Percentiles rank a stretch among this genome's conserved stretches.
Evolutionary conservation across 441 rosid genomes (phyloP).

Genomic region (Pelargonium myrrhifolium): DNA sequence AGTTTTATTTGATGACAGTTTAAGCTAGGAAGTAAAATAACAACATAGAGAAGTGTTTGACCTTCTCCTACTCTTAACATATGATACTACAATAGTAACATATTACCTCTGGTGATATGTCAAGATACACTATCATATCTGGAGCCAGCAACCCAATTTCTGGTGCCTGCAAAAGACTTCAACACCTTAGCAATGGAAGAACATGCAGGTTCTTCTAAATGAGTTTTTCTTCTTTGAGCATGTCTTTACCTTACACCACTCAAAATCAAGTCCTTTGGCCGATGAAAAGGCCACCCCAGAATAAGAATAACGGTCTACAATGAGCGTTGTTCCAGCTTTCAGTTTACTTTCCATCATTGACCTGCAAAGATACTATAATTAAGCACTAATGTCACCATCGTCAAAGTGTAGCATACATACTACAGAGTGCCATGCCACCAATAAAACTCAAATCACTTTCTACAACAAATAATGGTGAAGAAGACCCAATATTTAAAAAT

Average conservation of each 20-base stretch:
- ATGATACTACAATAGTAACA: not conserved
- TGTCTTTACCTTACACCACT: constrained; percentile 82
- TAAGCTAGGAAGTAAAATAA: too few relatives aligned
- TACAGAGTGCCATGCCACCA: not conserved
- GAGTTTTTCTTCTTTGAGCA: not conserved
- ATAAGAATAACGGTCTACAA: constrained; percentile 88
- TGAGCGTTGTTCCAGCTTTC: constrained; percentile 64
- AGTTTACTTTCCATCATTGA: constrained; percentile 72
- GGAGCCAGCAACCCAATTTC: constrained; percentile 70
- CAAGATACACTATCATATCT: constrained; percentile 61
- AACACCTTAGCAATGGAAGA: constrained; percentile 1
- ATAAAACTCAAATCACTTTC: not conserved
- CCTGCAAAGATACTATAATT: constrained; percentile 33
- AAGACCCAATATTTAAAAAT: too few relatives aligned
- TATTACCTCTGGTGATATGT: constrained; percentile 64
- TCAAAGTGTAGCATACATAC: too few relatives aligned
- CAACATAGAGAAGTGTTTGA: not conserved
- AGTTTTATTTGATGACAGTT: too few relatives aligned
- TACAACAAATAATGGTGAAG: too few relatives aligned
- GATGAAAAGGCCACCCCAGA: constrained; percentile 95
- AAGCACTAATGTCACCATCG: too few relatives aligned
- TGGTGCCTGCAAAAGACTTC: constrained; percentile 40
- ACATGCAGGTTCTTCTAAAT: not conserved
- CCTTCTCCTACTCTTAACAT: not conserved
- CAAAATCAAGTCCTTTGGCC: constrained; percentile 75